phyloP scores from a whole-genome alignment of 2,329 filamentous ascomycete species.

The Knufia petricola region DNA sequence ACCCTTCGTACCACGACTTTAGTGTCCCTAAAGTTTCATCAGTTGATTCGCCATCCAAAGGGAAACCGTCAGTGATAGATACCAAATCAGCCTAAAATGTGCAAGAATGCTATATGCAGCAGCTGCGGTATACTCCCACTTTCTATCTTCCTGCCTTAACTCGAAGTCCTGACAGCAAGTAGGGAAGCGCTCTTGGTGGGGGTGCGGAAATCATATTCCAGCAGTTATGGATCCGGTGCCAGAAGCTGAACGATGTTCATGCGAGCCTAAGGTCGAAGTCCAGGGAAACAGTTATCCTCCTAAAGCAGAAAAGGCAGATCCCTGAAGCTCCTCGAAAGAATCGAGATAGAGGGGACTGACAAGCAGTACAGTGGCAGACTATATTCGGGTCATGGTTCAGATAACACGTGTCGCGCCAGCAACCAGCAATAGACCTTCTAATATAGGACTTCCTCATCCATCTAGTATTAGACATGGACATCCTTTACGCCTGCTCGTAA shows the following conservation, averaged over 20 bases:
- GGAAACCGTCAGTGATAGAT: neutral
- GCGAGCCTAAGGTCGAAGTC: constrained; percentile 1
- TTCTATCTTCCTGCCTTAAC: neutral
- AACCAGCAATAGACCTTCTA: too few species aligned
- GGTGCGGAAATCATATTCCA: constrained; percentile 1
- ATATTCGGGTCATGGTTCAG: constrained; percentile 1
- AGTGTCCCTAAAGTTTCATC: too few species aligned
- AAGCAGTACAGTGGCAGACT: neutral
- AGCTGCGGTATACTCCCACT: neutral
- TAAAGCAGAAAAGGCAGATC: neutral
- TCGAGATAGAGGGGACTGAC: neutral
- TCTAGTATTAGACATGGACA: too few species aligned
- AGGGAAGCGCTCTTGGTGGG: neutral
- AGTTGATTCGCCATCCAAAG: too few species aligned
- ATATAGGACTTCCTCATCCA: too few species aligned
- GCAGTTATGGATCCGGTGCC: neutral
- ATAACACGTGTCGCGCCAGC: too few species aligned
- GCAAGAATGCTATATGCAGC: neutral
- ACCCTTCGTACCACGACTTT: neutral
- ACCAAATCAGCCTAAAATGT: neutral
- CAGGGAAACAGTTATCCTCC: neutral
- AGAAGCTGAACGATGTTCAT: neutral
- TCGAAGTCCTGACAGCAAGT: too few species aligned
- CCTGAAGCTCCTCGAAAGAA: neutral
- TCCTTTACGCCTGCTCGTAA: too few species aligned